These are phyloP conservation scores for Smallanthus sonchifolius DNA, from an alignment of 129 eudicot species.

Conservation along the genomic window DNA sequence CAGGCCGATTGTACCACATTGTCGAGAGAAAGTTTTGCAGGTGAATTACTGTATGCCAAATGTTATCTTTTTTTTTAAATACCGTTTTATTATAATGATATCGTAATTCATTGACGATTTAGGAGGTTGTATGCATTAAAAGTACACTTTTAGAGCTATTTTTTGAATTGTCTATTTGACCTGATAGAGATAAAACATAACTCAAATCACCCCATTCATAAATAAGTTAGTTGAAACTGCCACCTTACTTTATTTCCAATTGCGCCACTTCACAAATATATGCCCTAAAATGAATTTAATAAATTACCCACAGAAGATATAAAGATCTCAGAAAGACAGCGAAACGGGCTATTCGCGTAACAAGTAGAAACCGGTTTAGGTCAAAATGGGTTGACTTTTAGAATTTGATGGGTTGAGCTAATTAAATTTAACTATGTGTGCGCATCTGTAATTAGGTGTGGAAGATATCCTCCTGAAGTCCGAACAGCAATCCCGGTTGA, in stretches of 20 bases:
- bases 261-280: not conserved
- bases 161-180: not conserved
- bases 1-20: conserved; percentile 80
- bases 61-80: no score
- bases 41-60: conserved; percentile 20
- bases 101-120: not conserved
- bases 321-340: no score
- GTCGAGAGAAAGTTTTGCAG: conserved; percentile 80
- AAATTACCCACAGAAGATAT: no score
- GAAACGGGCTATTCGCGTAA: no score
- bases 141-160: not conserved
- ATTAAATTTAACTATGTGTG: not conserved
- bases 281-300: no score
- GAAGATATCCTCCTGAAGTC: conserved; percentile 80
- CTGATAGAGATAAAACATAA: not conserved
- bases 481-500: conserved; percentile 92
- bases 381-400: no score
- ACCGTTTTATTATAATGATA: not conserved
- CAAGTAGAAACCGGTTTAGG: no score
- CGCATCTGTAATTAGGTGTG: conserved; percentile 45
- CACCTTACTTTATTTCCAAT: not conserved
- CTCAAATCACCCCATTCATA: not conserved
- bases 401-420: no score
- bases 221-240: not conserved
- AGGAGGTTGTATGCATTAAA: no score